These are phyloP conservation scores for Cryptococcus sp. DNA, from an alignment of 1,284 basidiomycete genomes.

Conservation along the genomic window DNA sequence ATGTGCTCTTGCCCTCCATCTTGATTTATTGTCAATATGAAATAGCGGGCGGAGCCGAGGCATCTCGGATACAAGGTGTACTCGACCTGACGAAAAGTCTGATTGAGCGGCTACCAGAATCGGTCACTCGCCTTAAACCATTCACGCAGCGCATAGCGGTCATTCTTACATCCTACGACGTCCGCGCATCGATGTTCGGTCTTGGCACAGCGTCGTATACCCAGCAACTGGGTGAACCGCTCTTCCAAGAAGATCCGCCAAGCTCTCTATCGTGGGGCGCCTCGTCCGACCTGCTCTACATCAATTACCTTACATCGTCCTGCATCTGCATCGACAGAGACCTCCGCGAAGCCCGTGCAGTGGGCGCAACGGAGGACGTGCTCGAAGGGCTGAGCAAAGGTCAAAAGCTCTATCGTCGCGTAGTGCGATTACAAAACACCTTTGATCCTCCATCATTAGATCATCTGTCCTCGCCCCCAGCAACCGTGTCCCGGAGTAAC, in stretches of 20 bases:
- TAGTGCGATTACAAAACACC: background rate
- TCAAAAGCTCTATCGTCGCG: too few relatives aligned
- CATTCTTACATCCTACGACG: constrained; percentile 5
- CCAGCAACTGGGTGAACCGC: background rate
- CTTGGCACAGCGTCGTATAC: constrained; percentile 5
- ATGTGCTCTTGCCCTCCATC: background rate
- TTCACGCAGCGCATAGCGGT: constrained; percentile 4
- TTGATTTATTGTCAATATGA: constrained; percentile 8
- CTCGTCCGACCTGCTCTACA: too few relatives aligned
- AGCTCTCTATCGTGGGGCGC: too few relatives aligned
- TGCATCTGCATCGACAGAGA: too few relatives aligned
- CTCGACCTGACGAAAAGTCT: constrained; percentile 3
- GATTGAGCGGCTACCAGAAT: too few relatives aligned
- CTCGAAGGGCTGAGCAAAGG: too few relatives aligned
- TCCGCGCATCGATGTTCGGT: constrained; percentile 6
- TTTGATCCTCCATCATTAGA: constrained; percentile 4
- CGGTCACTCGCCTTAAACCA: constrained; percentile 1
- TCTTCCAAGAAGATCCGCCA: too few relatives aligned
- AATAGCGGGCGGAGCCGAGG: background rate
- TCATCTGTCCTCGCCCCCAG: background rate
- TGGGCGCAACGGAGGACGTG: too few relatives aligned
- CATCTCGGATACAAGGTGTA: constrained; percentile 1
- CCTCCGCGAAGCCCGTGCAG: too few relatives aligned
- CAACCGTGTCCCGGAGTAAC: background rate
- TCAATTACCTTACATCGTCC: too few relatives aligned